These are phyloP conservation scores for Pythium vanterpoolii DNA, from an alignment of 352 stramenopile species.

Conservation along the genomic window DNA sequence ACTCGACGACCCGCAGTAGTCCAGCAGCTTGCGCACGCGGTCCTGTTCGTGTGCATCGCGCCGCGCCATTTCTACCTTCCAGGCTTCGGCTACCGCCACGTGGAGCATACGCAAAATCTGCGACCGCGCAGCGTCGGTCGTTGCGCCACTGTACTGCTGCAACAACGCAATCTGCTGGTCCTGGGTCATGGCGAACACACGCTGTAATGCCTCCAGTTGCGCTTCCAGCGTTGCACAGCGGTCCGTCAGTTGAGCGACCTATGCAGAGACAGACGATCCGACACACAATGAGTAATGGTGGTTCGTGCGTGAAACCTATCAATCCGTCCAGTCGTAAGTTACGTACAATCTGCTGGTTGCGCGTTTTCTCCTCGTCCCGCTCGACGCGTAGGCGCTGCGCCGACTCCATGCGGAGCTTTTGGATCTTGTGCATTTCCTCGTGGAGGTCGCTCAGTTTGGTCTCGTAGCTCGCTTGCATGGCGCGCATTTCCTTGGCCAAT, in stretches of 20 bases:
- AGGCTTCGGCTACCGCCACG: constrained; percentile 24
- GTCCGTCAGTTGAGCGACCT: constrained; percentile 45
- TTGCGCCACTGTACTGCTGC: constrained; percentile 24
- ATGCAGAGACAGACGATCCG: background rate
- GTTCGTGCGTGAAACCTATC: too few species aligned
- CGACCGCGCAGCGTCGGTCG: constrained; percentile 23
- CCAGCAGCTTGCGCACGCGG: constrained; percentile 38
- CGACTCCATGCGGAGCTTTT: constrained; percentile 42
- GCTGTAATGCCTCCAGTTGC: constrained; percentile 32
- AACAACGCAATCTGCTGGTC: constrained; percentile 42
- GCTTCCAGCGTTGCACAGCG: constrained; percentile 38
- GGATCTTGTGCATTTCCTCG: constrained; percentile 41
- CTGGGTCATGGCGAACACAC: constrained; percentile 18
- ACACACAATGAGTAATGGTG: background rate
- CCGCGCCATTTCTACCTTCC: constrained; percentile 27
- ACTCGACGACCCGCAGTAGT: constrained; percentile 65
- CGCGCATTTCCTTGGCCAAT: constrained; percentile 60
- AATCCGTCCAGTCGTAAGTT: background rate
- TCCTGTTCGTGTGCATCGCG: constrained; percentile 28
- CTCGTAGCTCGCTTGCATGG: constrained; percentile 70
- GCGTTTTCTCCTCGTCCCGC: constrained; percentile 44
- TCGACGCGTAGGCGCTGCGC: constrained; percentile 44
- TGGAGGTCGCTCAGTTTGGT: constrained; percentile 60
- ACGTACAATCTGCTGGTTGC: constrained; percentile 39
- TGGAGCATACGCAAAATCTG: constrained; percentile 27